Percentiles rank a stretch among this genome's conserved stretches.
These are phyloP conservation scores for Chlamydomonas sp. DNA, from an alignment of 139 green algal genomes.

Conservation along the genomic window DNA sequence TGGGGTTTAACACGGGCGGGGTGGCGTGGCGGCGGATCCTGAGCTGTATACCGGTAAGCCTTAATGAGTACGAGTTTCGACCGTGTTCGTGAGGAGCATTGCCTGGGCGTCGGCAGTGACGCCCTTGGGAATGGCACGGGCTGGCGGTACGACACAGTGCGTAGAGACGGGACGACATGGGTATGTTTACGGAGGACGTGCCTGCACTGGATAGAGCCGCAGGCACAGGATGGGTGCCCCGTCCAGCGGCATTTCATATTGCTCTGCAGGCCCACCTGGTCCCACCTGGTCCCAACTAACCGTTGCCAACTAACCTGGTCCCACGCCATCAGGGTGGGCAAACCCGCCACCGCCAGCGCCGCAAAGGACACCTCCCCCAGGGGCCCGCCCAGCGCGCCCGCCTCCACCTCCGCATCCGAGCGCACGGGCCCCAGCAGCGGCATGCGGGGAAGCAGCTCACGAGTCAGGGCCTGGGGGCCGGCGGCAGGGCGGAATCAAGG, in stretches of 20 bases:
- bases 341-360: slow-evolving; percentile 7
- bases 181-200: no score
- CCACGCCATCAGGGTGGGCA: slow-evolving; percentile 29
- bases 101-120: no score
- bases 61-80: no score
- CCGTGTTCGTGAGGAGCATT: no score
- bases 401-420: background rate
- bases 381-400: slow-evolving; percentile 1
- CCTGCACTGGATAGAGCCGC: no score
- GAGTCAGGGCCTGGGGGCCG: slow-evolving; percentile 1
- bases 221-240: no score
- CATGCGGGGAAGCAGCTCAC: slow-evolving; percentile 9
- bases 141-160: no score
- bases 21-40: background rate
- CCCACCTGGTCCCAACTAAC: background rate
- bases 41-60: no score
- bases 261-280: background rate
- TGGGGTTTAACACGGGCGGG: background rate
- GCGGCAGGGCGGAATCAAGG: background rate
- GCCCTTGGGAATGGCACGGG: no score
- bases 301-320: background rate
- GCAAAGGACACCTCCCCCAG: slow-evolving; percentile 16
- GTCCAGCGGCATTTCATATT: no score
- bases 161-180: no score
- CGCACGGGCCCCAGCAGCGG: slow-evolving; percentile 19